Evolutionary conservation across 2,329 filamentous ascomycete species (phyloP), one percentile per base, ranked within the genome.

Genomic region (Corynespora cassiicola): DNA sequence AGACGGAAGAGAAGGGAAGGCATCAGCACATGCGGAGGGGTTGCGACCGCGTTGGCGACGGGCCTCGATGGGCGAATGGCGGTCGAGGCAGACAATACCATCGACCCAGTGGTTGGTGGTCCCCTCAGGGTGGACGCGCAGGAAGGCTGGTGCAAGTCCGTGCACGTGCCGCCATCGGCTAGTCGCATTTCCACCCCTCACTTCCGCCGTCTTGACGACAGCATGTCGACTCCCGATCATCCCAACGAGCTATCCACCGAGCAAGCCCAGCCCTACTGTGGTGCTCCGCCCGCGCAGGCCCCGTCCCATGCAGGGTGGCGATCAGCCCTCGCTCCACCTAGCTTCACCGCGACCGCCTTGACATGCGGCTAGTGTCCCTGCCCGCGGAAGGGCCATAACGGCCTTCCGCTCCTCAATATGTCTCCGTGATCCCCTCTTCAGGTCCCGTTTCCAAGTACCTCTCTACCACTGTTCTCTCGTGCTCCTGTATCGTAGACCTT

Each of bases 281-380:
- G n/a, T n/a, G n/a, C n/a, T 19, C 33, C 9, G 9, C 15, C 18
- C 24, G 18, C 33, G 8, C n/a, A 30, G n/a, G 34, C n/a, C 15
- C 21, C 14, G 20, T 26, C 18, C 9, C 22, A 6, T 45, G 39
- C 49, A 47, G 33, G 36, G 27, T 33, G 24, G 33, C 29, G 39
- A 30, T 39, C 41, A 36, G 36, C 34, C 46, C 20, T 45, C 47
- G 45, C 46, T 26, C 27, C 35, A 20, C 27, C 29, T 52, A 37
- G 51, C 45, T 49, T 50, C 44, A 42, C 36, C 28, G 18, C 29
- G 23, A 26, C 32, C 32, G 32, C 28, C 16, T 44, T 45, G 29
- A 45, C 25, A 55, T 56, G 56, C 41, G 39, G 48, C 54, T 54
- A 54, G 46, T 35, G 42, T 33, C 20, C 33, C 29, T 42, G 31